Percentiles rank a stretch among this genome's conserved stretches.
Evolutionary conservation across 768 basidiomycete species (phyloP).

Genomic region (Macrocybe gigantea): DNA sequence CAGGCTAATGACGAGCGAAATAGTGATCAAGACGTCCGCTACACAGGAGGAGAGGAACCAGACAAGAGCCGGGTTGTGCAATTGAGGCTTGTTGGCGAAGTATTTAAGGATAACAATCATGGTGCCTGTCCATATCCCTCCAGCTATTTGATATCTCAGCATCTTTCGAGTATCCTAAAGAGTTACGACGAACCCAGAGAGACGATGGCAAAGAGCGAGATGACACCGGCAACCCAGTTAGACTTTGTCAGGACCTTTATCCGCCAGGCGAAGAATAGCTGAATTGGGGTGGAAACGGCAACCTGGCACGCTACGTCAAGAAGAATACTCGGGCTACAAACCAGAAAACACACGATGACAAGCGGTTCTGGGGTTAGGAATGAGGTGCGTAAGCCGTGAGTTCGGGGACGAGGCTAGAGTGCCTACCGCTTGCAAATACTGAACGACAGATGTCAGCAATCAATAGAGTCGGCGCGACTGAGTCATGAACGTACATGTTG

Average conservation of each 20-base stretch:
- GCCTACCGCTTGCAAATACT: constrained; percentile 27
- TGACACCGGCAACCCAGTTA: constrained; percentile 17
- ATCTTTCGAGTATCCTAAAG: background rate
- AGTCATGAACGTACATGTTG: constrained; percentile 16
- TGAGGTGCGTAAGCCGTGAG: background rate
- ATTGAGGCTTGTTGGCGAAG: constrained; percentile 21
- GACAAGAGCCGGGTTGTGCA: constrained; percentile 25
- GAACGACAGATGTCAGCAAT: background rate
- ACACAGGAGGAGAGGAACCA: constrained; percentile 42
- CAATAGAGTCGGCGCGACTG: background rate
- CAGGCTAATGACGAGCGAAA: constrained; percentile 32
- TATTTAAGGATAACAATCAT: constrained; percentile 17
- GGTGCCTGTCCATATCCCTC: constrained; percentile 25
- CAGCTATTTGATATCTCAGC: constrained; percentile 14
- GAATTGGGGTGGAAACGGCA: constrained; percentile 32
- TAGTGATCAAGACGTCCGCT: constrained; percentile 43
- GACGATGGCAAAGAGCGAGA: constrained; percentile 19
- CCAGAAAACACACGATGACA: constrained; percentile 21
- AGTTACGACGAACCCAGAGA: constrained; percentile 21
- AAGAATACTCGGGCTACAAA: background rate
- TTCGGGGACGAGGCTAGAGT: background rate
- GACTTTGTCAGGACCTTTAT: constrained; percentile 27
- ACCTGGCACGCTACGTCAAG: constrained; percentile 18
- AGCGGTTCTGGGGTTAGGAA: constrained; percentile 19
- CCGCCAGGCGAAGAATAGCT: constrained; percentile 36